Evolutionary conservation across 78 protist species (phyloP), one percentile per base, ranked within the genome.

Genomic region (Fonticula alba): DNA sequence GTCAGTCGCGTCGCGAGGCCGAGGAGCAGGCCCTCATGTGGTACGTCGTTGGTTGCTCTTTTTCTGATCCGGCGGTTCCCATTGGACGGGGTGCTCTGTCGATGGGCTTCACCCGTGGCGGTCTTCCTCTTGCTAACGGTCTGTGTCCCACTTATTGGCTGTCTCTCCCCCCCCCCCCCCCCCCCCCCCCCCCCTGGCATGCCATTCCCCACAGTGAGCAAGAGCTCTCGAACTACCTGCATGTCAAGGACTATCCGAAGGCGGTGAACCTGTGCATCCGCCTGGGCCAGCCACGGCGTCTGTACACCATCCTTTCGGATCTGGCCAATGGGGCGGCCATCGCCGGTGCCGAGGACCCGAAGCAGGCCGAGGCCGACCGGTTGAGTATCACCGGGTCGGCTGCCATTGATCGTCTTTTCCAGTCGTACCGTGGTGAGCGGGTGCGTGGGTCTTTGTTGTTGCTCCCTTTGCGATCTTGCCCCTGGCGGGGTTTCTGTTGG

Each of bases 281-380:
- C 27, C 58, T 83, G n/a, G 73, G 75, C 55, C 83, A 74, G 71
- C 87, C 87, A 32, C 26, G 27, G 37, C 71, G 75, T 43, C 24
- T 76, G 53, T 29, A 65, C 40, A 54, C n/a, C 15, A 50, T 76
- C 41, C 46, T 77, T 15, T 24, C 38, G 27, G n/a, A 20, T 9
- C 61, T 79, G 66, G 47, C 22, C 57, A 32, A 55, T 32, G 76
- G 47, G 20, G 66, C 26, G 33, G 51, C 29, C 33, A 49, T 37
- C 22, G 66, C 50, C 36, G 40, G 24, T 19, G 60, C 19, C 29
- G 22, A 36, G 10, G 37, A 26, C 37, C 37, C 22, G 50, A 20
- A 47, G 22, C 6, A 9, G 3, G 24, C 52, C 26, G 2, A 20
- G 52, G 52, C 27, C 3, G 52, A 11, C 15, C 52, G 6, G 52